Conservation (phyloP, 306 rosid genomes). For the Vigna mungo region DNA sequence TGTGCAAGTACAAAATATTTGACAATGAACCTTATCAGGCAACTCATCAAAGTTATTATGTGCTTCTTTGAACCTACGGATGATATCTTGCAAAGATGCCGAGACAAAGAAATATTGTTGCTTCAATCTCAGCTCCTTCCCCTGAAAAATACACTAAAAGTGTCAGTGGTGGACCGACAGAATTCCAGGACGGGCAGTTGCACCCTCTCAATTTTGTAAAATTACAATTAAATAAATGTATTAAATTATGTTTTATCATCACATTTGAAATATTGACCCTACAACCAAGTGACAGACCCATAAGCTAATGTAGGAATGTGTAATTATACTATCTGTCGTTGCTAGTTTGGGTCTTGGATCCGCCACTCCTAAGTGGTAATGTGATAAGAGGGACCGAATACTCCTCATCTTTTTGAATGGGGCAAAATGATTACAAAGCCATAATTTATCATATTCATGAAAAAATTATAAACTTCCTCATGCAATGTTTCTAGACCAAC, state of each 20-base stretch:
- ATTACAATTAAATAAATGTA: no score
- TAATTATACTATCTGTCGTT: no score
- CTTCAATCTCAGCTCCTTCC: slow-evolving; percentile 76
- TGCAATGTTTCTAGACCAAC: slow-evolving; percentile 16
- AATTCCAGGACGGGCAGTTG: no score
- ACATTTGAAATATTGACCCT: no score
- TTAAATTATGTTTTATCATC: no score
- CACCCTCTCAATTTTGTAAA: no score
- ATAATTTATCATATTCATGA: slow-evolving; percentile 34
- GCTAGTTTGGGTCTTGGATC: no score
- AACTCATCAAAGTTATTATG: slow-evolving; percentile 64
- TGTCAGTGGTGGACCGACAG: background rate
- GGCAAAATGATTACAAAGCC: slow-evolving; percentile 1
- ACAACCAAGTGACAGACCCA: no score
- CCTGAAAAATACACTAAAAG: slow-evolving; percentile 54
- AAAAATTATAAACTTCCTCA: slow-evolving; percentile 27
- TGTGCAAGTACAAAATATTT: slow-evolving; percentile 24
- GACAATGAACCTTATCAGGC: slow-evolving; percentile 70
- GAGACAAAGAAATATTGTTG: slow-evolving; percentile 82
- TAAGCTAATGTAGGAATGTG: no score
- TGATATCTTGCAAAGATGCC: slow-evolving; percentile 76
- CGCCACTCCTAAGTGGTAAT: background rate
- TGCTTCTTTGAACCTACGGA: slow-evolving; percentile 75
- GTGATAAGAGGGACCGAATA: slow-evolving; percentile 25
- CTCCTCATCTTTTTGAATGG: slow-evolving; percentile 21